Evolutionary conservation across 1,284 basidiomycete species (phyloP).

Genomic region (Cutaneotrichosporon curvatum): DNA sequence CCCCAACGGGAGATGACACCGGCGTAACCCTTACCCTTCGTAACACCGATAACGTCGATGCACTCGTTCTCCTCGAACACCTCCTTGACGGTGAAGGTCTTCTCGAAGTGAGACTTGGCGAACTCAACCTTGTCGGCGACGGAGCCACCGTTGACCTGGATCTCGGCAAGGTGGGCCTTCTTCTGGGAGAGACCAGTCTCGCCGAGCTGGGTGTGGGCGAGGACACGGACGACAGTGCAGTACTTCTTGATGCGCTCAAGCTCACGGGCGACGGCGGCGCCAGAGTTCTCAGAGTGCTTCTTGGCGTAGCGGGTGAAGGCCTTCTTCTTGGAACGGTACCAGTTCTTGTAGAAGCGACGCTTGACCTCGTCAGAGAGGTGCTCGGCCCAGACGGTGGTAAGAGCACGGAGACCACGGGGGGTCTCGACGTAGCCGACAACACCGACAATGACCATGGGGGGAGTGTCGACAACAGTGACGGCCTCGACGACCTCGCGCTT

Average conservation of each 20-base stretch:
- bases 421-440: conserved; percentile 99
- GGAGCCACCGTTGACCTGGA: conserved; percentile 98
- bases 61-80: conserved; percentile 97
- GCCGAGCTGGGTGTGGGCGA: conserved; percentile 97
- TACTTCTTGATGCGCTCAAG: conserved; percentile 99
- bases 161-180: conserved; percentile 99
- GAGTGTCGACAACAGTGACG: conserved; percentile 92
- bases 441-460: conserved; percentile 94
- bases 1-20: conserved; percentile 99
- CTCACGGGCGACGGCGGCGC: conserved; percentile 87
- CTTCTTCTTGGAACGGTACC: conserved; percentile 99
- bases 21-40: conserved; percentile 98
- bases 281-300: conserved; percentile 94
- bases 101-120: conserved; percentile 92
- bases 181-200: conserved; percentile 98
- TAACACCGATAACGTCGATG: conserved; percentile 95
- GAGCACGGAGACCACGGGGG: conserved; percentile 89
- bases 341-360: conserved; percentile 99
- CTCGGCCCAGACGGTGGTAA: conserved; percentile 62
- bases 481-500: conserved; percentile 99
- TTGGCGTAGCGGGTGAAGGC: conserved; percentile 95
- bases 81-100: conserved; percentile 76
- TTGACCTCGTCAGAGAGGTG: conserved; percentile 76
- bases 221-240: conserved; percentile 98
- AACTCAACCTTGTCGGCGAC: conserved; percentile 97